Base-by-base conservation (phyloP, 805 yeast genomes). In the Wickerhamomyces mucosus region DNA sequence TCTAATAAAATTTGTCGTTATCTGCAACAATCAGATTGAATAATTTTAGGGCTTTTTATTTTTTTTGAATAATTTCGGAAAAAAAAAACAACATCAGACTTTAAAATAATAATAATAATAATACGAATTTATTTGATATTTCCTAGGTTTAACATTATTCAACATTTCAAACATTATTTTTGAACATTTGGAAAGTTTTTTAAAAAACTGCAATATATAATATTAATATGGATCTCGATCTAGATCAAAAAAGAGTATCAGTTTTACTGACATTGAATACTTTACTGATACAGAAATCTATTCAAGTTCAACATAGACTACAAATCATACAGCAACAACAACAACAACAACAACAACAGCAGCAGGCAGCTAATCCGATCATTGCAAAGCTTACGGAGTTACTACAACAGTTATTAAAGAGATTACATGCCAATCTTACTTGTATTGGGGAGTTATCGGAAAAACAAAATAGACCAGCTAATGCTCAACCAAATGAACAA, bases 361-460 rank as follows among this genome's bases (percentile, higher is more conserved):
- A 38, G 23, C 31, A 31, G n/a, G 21, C 35, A 5, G 42, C 29
- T 28, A 33, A 14, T 18, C 33, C 15, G 29, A 13, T 26, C 21
- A 41, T 36, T 23, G 42, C 44, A 1, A 45, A 45, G 23, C 32
- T 46, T 3, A 43, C 38, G 14, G 34, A 40, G 8, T 22, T 49
- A 7, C 31, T 44, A 7, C 53, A 50, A 16, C 50, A 43, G 9
- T 23, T 48, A 3, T 14, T 50, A 17, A 50, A 50, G 21, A 38
- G 55, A 31, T 29, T 50, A 4, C 55, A 50, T 23, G 40, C 55
- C 3, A 50, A 50, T 23, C 29, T 50, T 7, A 46, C 53, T 3
- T 50, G 55, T 29, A 50, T 50, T 23, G 55, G 53, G 0, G 55
- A 50, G 19, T 29, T 50, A 2, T 38, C 45, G 7, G 55, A 50